Percentiles rank a stretch among this genome's conserved stretches.
These are phyloP conservation scores for Schoenoplectus triqueter DNA, from an alignment of 202 grass and related monocot genomes.

Conservation along the genomic window DNA sequence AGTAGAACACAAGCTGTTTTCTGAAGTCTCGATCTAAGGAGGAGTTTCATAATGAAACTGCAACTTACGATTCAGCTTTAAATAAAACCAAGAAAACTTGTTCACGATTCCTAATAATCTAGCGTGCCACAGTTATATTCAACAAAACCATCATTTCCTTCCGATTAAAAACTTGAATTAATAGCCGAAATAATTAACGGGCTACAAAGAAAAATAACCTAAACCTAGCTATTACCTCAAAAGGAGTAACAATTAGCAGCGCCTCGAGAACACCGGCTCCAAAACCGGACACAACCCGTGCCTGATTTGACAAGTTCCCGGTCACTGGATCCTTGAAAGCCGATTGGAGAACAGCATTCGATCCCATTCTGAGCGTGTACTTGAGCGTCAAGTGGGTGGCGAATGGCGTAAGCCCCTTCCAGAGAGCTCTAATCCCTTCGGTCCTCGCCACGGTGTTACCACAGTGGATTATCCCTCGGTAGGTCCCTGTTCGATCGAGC, in stretches of 20 bases:
- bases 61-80: neutral
- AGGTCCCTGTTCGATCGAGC: constrained; percentile 64
- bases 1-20: neutral
- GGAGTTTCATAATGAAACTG: neutral
- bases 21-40: too few relatives aligned
- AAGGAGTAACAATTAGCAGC: constrained; percentile 85
- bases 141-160: constrained; percentile 4
- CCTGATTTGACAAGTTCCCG: constrained; percentile 69
- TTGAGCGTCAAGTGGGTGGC: constrained; percentile 94
- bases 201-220: neutral
- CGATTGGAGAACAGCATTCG: constrained; percentile 85
- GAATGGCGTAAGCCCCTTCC: constrained; percentile 96
- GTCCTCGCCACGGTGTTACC: constrained; percentile 60
- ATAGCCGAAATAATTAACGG: neutral
- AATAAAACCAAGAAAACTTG: neutral
- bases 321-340: constrained; percentile 75
- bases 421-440: constrained; percentile 80
- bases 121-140: neutral
- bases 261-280: constrained; percentile 88
- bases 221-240: constrained; percentile 51
- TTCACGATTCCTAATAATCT: neutral
- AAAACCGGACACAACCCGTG: constrained; percentile 65
- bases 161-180: constrained; percentile 7
- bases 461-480: constrained; percentile 81
- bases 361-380: constrained; percentile 88